Conservation (phyloP, 495 filamentous ascomycete genomes). For the Daldinia bambusicola region DNA sequence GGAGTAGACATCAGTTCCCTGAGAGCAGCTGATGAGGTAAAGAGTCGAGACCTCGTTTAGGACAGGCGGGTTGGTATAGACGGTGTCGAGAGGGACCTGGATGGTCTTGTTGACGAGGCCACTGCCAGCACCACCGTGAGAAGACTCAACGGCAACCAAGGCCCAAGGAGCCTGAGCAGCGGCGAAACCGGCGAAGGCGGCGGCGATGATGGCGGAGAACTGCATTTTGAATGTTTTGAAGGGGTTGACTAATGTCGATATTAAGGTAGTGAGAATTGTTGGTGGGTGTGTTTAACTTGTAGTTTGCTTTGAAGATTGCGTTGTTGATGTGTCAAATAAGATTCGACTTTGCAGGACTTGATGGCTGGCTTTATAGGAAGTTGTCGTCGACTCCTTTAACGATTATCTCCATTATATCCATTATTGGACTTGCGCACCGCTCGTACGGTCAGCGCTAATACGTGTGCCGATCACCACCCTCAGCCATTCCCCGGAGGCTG, state of each 20-base stretch:
- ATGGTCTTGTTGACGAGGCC: slow-evolving; percentile 32
- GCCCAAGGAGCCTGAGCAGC: slow-evolving; percentile 13
- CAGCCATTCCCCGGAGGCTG: slow-evolving; percentile 17
- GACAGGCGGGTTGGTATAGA: not conserved
- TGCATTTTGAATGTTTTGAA: slow-evolving; percentile 38
- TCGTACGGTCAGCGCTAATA: slow-evolving; percentile 28
- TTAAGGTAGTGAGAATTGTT: slow-evolving; percentile 14
- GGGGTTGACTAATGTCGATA: slow-evolving; percentile 17
- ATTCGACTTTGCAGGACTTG: slow-evolving; percentile 20
- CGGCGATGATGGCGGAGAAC: slow-evolving; percentile 26
- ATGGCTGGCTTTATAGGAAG: slow-evolving; percentile 27
- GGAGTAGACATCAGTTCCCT: not conserved
- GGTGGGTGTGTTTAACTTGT: slow-evolving; percentile 15
- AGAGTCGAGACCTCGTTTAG: slow-evolving; percentile 35
- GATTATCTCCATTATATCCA: not conserved
- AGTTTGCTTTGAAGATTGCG: slow-evolving; percentile 24
- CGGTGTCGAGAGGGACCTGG: not conserved
- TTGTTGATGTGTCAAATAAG: slow-evolving; percentile 27
- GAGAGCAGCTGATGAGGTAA: slow-evolving; percentile 25
- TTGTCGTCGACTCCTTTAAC: slow-evolving; percentile 7
- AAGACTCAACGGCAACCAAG: slow-evolving; percentile 28
- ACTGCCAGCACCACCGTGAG: slow-evolving; percentile 33
- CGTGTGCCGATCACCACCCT: not conserved
- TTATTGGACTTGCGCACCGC: slow-evolving; percentile 7
- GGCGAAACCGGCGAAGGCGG: slow-evolving; percentile 27